These are phyloP conservation scores for Dictyostelium intermedium DNA, from an alignment of 78 protist species.

Conservation along the genomic window DNA sequence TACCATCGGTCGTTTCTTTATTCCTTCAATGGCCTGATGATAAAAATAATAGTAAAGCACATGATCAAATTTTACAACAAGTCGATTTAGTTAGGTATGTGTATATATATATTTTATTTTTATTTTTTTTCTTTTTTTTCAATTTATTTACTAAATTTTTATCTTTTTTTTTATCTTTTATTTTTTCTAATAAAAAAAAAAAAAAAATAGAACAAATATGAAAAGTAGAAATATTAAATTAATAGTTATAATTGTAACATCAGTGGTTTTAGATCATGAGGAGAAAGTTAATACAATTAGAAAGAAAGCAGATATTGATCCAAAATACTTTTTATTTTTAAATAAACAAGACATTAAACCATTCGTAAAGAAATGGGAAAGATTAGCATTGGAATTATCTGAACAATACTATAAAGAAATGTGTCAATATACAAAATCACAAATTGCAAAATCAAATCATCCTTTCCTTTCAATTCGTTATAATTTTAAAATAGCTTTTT, in stretches of 20 bases:
- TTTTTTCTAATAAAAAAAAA: too few species aligned
- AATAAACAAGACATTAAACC: slow-evolving; percentile 43
- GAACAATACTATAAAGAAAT: slow-evolving; percentile 60
- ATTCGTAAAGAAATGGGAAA: slow-evolving; percentile 68
- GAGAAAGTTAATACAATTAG: slow-evolving; percentile 24
- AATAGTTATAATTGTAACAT: slow-evolving; percentile 43
- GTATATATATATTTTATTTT: background rate
- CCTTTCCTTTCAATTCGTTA: slow-evolving; percentile 58
- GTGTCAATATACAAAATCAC: slow-evolving; percentile 39
- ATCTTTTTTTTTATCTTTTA: too few species aligned
- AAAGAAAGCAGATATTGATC: slow-evolving; percentile 68
- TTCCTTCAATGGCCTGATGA: slow-evolving; percentile 78
- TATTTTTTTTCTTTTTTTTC: background rate
- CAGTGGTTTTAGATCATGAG: slow-evolving; percentile 17
- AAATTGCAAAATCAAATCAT: slow-evolving; percentile 60
- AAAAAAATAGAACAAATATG: slow-evolving; percentile 14
- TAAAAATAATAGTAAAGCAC: slow-evolving; percentile 35
- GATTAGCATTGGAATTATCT: slow-evolving; percentile 62
- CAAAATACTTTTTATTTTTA: slow-evolving; percentile 66
- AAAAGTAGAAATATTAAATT: slow-evolving; percentile 68
- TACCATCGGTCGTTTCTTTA: slow-evolving; percentile 50
- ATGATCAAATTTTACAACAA: slow-evolving; percentile 31
- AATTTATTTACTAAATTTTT: background rate
- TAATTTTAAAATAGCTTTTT: slow-evolving; percentile 77
- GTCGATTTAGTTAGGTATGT: slow-evolving; percentile 54